Conservation (phyloP, 2,329 filamentous ascomycete species). For the Aspergillus niger region DNA sequence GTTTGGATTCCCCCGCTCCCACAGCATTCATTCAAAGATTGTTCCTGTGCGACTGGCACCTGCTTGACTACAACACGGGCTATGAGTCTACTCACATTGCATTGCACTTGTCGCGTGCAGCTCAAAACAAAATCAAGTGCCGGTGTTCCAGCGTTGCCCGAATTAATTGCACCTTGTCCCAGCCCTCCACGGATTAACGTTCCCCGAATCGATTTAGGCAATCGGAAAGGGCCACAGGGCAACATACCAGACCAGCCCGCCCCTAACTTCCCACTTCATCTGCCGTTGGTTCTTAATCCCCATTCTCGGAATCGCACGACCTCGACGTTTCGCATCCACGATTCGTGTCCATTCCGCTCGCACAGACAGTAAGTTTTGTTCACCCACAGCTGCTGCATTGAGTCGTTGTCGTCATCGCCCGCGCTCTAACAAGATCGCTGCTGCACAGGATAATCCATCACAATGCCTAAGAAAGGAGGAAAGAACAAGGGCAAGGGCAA, state of each 20-base stretch:
- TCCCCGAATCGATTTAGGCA: constrained; percentile 24
- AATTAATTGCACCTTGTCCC: constrained; percentile 8
- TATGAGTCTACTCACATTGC: neutral
- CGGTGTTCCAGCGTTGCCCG: neutral
- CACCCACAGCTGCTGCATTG: constrained; percentile 1
- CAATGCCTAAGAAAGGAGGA: constrained; percentile 40
- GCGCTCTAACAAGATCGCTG: constrained; percentile 6
- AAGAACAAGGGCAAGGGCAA: constrained; percentile 34
- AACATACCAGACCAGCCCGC: constrained; percentile 19
- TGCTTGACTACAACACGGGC: neutral
- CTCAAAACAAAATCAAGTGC: neutral
- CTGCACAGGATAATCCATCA: constrained; percentile 17
- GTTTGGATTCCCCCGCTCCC: neutral
- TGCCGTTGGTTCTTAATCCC: constrained; percentile 7
- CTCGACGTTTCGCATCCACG: constrained; percentile 5
- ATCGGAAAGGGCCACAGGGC: constrained; percentile 23
- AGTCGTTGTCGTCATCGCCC: constrained; percentile 16
- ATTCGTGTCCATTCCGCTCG: neutral
- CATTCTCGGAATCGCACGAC: constrained; percentile 2
- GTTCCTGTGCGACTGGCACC: neutral
- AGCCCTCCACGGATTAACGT: constrained; percentile 25
- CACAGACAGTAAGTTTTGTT: constrained; percentile 17
- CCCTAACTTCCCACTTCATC: constrained; percentile 19
- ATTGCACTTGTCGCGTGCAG: neutral
- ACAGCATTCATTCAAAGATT: neutral